Evolutionary conservation across 768 basidiomycete species (phyloP).

Genomic region (Rhodotorula taiwanensis): DNA sequence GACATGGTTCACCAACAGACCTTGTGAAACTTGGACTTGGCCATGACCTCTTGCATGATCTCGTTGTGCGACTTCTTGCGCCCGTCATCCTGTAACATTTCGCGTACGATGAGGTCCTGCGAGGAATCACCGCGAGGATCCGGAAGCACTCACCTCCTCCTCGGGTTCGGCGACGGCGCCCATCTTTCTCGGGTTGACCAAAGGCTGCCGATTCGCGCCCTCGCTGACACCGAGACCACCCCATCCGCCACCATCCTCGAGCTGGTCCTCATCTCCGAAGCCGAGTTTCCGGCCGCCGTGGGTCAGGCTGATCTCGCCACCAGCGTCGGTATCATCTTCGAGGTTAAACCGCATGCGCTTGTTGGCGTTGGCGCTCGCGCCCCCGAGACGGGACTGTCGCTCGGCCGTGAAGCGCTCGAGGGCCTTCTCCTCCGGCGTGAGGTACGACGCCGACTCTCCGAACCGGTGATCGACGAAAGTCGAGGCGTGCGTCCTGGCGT

Average conservation of each 20-base stretch:
- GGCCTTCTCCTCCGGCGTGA: conserved; percentile 95
- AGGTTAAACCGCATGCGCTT: conserved; percentile 77
- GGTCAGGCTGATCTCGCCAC: conserved; percentile 38
- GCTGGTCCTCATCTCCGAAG: conserved; percentile 55
- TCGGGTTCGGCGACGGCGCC: conserved; percentile 23
- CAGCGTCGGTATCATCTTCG: conserved; percentile 56
- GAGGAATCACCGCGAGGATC: not conserved
- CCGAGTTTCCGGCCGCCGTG: conserved; percentile 39
- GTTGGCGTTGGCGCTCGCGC: conserved; percentile 48
- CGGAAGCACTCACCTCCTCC: conserved; percentile 4
- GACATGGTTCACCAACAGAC: conserved; percentile 43
- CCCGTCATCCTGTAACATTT: conserved; percentile 43
- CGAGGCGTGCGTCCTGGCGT: conserved; percentile 71
- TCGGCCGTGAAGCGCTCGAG: conserved; percentile 91
- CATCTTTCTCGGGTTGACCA: conserved; percentile 29
- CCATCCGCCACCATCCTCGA: conserved; percentile 37
- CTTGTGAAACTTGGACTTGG: conserved; percentile 94
- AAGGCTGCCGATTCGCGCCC: conserved; percentile 27
- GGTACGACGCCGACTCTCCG: conserved; percentile 85
- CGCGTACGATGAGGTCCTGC: not conserved
- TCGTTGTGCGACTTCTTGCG: conserved; percentile 88
- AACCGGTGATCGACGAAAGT: conserved; percentile 90
- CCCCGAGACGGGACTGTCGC: conserved; percentile 51
- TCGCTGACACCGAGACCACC: conserved; percentile 31
- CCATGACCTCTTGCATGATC: conserved; percentile 95